These are phyloP conservation scores for Candida dubliniensis DNA, from an alignment of 1,139 yeast genomes.

Conservation along the genomic window DNA sequence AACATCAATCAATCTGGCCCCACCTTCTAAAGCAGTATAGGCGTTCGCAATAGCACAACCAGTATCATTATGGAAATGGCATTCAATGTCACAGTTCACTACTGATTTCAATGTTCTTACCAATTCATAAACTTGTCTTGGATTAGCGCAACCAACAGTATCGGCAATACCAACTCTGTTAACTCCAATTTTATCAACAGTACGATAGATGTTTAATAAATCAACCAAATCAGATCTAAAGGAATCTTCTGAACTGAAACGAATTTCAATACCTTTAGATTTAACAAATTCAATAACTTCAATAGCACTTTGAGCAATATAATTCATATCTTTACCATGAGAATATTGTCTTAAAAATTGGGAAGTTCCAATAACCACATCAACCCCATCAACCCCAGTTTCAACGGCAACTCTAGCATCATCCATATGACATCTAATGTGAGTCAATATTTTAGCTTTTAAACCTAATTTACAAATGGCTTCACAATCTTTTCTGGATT, in stretches of 20 bases:
- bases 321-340: conserved; percentile 98
- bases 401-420: conserved; percentile 96
- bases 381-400: conserved; percentile 99
- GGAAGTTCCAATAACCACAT: conserved; percentile 97
- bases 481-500: conserved; percentile 89
- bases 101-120: conserved; percentile 91
- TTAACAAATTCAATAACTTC: conserved; percentile 98
- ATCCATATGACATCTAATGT: conserved; percentile 98
- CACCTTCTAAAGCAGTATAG: conserved; percentile 96
- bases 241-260: conserved; percentile 96
- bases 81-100: conserved; percentile 95
- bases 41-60: conserved; percentile 99
- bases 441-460: conserved; percentile 89
- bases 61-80: conserved; percentile 98
- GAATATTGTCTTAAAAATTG: conserved; percentile 92
- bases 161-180: conserved; percentile 99
- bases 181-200: conserved; percentile 96
- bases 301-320: conserved; percentile 93
- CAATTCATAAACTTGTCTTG: conserved; percentile 96
- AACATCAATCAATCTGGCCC: conserved; percentile 93
- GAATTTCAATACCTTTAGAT: conserved; percentile 93
- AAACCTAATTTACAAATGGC: conserved; percentile 97
- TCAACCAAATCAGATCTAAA: conserved; percentile 97
- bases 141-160: conserved; percentile 98
- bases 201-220: conserved; percentile 89